These are phyloP conservation scores for Aspergillus ellipticus DNA, from an alignment of 495 filamentous ascomycete genomes.

Conservation along the genomic window DNA sequence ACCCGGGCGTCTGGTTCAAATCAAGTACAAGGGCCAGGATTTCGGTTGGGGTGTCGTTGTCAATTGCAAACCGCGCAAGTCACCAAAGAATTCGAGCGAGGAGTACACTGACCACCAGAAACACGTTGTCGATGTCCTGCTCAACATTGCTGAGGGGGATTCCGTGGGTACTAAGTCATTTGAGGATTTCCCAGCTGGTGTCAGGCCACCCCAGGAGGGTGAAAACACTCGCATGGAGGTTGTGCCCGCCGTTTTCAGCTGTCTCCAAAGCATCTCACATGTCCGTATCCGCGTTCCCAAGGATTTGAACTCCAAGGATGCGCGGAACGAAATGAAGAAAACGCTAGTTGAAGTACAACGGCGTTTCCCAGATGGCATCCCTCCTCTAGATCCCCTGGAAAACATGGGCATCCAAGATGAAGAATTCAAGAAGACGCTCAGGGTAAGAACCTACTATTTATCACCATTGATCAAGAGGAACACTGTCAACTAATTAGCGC, in stretches of 20 bases:
- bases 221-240: conserved; percentile 74
- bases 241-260: conserved; percentile 80
- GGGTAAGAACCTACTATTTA: conserved; percentile 46
- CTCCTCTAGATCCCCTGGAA: conserved; percentile 86
- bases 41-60: conserved; percentile 93
- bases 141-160: conserved; percentile 63
- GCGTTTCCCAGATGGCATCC: conserved; percentile 90
- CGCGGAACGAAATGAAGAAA: conserved; percentile 63
- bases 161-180: conserved; percentile 54
- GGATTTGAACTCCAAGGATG: conserved; percentile 58
- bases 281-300: conserved; percentile 75
- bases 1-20: conserved; percentile 75
- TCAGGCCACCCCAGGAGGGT: conserved; percentile 60
- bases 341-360: conserved; percentile 68
- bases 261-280: conserved; percentile 72
- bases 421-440: conserved; percentile 83
- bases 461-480: neutral
- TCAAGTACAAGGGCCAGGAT: conserved; percentile 72
- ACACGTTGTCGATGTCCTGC: conserved; percentile 75
- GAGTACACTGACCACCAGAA: conserved; percentile 66
- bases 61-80: conserved; percentile 59
- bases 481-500: conserved; percentile 9
- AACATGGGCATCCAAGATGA: conserved; percentile 92
- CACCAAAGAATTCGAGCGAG: conserved; percentile 56
- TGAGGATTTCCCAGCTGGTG: conserved; percentile 59